Evolutionary conservation across 116 monocot genomes (phyloP), one percentile per base, ranked within the genome.

Genomic region (Phalaenopsis hybrid): DNA sequence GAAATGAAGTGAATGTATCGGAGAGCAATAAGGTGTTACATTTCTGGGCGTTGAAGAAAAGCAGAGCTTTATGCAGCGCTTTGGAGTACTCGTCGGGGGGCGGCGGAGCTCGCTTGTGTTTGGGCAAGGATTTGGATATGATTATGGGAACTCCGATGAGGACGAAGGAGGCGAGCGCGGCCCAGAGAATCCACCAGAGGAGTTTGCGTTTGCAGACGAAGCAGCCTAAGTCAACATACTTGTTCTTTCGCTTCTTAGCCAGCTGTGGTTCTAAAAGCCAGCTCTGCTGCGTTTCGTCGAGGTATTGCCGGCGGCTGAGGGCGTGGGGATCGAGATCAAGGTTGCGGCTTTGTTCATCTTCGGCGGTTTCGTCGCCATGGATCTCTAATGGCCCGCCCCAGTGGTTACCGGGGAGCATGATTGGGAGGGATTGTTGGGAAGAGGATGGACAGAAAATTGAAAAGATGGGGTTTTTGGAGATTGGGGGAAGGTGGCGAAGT

Each of bases 1-100:
- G 31, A 7, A 23, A 0, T 31, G 4, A 59, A 17, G 0, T 59
- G 18, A 59, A 59, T 59, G 5, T 20, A 59, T 59, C 20, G 31
- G 31, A 31, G 31, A 31, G 31, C 31, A 31, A 31, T 31, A 49
- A 58, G 6, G 9, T 13, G 89, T 90, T 83, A 98, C 98, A 98
- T 84, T 85, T 93, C 82, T 98, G 98, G 3, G 96, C 96, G 78
- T 96, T 91, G 94, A 96, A 96, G 90, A 96, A 96, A 81, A 91
- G 89, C 45, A 96, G 90, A 20, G 95, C 98, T 87, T 98, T 98
- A 79, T 87, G 91, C 34, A 95, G 82, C 13, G 93, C 95, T 0
- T 87, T 79, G 16, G 98, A 25, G 84, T 93, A 98, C 65, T 84
- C 63, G 58, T 98, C 98, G 4, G 92, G 95, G 16, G 98, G 95